Evolutionary conservation across 164 flowering plant species (phyloP).

Genomic region (Saururus chinensis): DNA sequence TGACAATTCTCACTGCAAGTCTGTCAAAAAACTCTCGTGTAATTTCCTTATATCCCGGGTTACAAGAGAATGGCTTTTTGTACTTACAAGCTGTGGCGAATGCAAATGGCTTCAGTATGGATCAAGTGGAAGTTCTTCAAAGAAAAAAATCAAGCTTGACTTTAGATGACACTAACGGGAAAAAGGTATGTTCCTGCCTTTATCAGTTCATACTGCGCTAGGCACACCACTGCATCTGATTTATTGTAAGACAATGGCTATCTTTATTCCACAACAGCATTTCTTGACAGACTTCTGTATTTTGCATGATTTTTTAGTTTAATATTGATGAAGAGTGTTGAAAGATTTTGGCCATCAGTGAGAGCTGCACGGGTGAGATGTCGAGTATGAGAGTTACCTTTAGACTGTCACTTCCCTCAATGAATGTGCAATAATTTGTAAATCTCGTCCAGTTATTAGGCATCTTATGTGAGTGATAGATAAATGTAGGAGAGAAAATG

Average conservation of each 20-base stretch:
- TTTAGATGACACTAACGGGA: constrained; percentile 43
- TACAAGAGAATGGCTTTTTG: constrained; percentile 41
- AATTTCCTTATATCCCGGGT: constrained; percentile 69
- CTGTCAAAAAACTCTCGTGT: constrained; percentile 45
- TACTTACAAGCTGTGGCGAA: constrained; percentile 59
- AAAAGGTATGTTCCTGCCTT: constrained; percentile 37
- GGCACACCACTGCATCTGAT: not conserved
- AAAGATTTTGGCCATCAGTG: too few species aligned
- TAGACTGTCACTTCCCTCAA: too few species aligned
- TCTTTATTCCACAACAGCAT: not conserved
- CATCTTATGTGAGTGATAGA: too few species aligned
- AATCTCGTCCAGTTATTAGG: too few species aligned
- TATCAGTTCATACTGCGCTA: not conserved
- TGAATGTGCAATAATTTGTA: too few species aligned
- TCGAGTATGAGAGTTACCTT: too few species aligned
- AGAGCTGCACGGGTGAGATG: too few species aligned
- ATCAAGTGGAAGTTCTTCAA: constrained; percentile 40
- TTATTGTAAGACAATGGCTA: too few species aligned
- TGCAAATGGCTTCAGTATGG: constrained; percentile 59
- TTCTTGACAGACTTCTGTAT: too few species aligned
- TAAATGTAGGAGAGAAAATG: too few species aligned
- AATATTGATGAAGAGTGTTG: too few species aligned
- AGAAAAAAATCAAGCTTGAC: constrained; percentile 37
- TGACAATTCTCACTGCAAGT: constrained; percentile 47
- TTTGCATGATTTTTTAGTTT: too few species aligned